Evolutionary conservation across 2,329 filamentous ascomycete genomes (phyloP), one percentile per base, ranked within the genome.

Genomic region (Scopulariopsis brevicaulis): DNA sequence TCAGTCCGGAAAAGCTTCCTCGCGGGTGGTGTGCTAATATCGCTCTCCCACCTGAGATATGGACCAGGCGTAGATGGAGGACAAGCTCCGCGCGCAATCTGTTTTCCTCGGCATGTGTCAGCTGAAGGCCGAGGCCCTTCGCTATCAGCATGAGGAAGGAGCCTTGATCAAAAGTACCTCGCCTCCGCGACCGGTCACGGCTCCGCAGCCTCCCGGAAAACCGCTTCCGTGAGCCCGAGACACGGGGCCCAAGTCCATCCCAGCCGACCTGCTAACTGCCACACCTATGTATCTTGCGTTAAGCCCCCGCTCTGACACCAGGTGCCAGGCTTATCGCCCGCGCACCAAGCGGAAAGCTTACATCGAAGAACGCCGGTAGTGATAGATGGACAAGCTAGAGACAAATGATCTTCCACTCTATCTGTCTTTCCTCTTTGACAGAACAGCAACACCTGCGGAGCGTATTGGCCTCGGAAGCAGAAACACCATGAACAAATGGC

Each of bases 1-100:
- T n/a, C 18, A 14, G 8, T n/a, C 18, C n/a, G 20, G 55, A 48
- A 32, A 53, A 50, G 37, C 54, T n/a, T 46, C 40, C 14, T 8
- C 1, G 46, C 14, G 11, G 40, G 54, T 50, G 24, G 55, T 53
- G 55, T 50, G 52, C 32, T 53, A 48, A 52, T 40, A 57, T 57
- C 43, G 25, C 15, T 40, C 40, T 46, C 15, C 34, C 55, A 51
- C 55, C 55, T 57, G 55, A 57, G 53, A 28, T 43, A 40, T 32
- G 35, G 20, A 57, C 32, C 18, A n/a, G 40, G 40, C 40, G 40
- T 14, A 46, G 18, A 6, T 46, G 40, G 40, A n/a, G 40, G 8
- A 46, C 40, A 15, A 46, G 8, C 40, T n/a, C 40, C 40, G 40
- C 15, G n/a, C 6, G 40, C 11, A 15, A 3, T n/a, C 40, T n/a